These are phyloP conservation scores for Colletotrichum gigasporum DNA, from an alignment of 2,329 filamentous ascomycete species.

Conservation along the genomic window DNA sequence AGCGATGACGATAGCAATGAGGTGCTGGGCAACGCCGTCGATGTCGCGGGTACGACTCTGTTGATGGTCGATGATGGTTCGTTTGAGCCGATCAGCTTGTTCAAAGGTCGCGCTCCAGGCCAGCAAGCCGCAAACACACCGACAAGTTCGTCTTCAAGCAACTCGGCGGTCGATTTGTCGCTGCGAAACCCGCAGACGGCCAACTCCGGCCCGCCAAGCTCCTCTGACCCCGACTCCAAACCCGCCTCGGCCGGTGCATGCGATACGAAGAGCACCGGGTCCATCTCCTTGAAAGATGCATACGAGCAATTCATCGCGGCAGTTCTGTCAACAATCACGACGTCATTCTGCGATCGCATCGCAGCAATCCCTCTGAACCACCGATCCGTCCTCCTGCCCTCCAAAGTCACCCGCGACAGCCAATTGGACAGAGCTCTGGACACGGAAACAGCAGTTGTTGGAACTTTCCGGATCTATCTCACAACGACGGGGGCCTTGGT, in stretches of 20 bases:
- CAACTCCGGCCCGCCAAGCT: slow-evolving; percentile 36
- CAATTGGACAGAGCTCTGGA: slow-evolving; percentile 11
- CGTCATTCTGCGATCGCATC: slow-evolving; percentile 57
- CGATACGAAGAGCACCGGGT: slow-evolving; percentile 45
- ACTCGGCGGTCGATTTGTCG: slow-evolving; percentile 49
- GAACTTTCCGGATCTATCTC: slow-evolving; percentile 62
- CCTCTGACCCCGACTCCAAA: slow-evolving; percentile 39
- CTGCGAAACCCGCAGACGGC: slow-evolving; percentile 39
- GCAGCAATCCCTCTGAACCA: slow-evolving; percentile 63
- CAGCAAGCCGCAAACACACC: slow-evolving; percentile 54
- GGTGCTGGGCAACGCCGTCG: slow-evolving; percentile 50
- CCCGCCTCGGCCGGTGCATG: slow-evolving; percentile 32
- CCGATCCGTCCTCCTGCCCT: slow-evolving; percentile 57
- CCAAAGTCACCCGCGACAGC: slow-evolving; percentile 25
- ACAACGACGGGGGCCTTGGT: slow-evolving; percentile 66
- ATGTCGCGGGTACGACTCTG: slow-evolving; percentile 55
- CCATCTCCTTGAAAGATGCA: slow-evolving; percentile 52
- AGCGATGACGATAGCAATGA: slow-evolving; percentile 19
- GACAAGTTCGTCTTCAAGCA: slow-evolving; percentile 55
- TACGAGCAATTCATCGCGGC: slow-evolving; percentile 65
- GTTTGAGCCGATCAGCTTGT: slow-evolving; percentile 59
- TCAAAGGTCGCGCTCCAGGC: slow-evolving; percentile 52
- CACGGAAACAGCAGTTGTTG: slow-evolving; percentile 37
- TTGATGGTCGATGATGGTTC: slow-evolving; percentile 57
- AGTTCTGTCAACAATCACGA: slow-evolving; percentile 59